These are phyloP conservation scores for Kokia cookei DNA, from an alignment of 441 rosid species.

Conservation along the genomic window DNA sequence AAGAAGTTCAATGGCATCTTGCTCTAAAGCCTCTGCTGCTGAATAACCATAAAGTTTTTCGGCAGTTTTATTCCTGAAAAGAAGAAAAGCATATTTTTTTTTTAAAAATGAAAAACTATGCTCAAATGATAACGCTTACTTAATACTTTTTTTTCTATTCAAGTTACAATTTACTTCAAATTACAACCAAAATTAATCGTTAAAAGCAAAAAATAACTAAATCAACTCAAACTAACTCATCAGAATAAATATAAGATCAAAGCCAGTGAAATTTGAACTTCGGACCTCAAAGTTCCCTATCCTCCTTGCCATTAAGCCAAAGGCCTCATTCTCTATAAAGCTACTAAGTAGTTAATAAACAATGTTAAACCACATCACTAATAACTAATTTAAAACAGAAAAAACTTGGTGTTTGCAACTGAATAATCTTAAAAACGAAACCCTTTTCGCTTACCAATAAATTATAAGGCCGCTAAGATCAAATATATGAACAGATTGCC, in stretches of 20 bases:
- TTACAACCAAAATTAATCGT: too few relatives aligned
- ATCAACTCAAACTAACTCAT: too few relatives aligned
- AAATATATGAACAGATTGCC: slow-evolving; percentile 81
- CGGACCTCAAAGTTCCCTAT: too few relatives aligned
- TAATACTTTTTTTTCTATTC: too few relatives aligned
- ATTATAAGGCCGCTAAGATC: slow-evolving; percentile 56
- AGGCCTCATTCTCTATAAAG: too few relatives aligned
- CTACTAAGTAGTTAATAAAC: not conserved
- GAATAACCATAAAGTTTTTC: slow-evolving; percentile 80
- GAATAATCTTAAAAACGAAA: not conserved
- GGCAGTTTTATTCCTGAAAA: slow-evolving; percentile 78
- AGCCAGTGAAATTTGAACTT: too few relatives aligned
- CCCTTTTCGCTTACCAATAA: slow-evolving; percentile 57
- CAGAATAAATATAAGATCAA: too few relatives aligned
- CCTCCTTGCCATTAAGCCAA: too few relatives aligned
- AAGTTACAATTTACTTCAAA: too few relatives aligned
- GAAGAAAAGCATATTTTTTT: not conserved
- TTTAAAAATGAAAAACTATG: too few relatives aligned
- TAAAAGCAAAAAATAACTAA: too few relatives aligned
- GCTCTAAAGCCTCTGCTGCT: slow-evolving; percentile 70
- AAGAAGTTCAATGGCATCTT: slow-evolving; percentile 59
- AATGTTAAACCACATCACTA: not conserved
- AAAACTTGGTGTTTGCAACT: not conserved
- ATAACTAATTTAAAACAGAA: not conserved
- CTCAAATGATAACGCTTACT: too few relatives aligned